Evolutionary conservation across 805 yeast species (phyloP).

Genomic region (Brettanomyces nanus): DNA sequence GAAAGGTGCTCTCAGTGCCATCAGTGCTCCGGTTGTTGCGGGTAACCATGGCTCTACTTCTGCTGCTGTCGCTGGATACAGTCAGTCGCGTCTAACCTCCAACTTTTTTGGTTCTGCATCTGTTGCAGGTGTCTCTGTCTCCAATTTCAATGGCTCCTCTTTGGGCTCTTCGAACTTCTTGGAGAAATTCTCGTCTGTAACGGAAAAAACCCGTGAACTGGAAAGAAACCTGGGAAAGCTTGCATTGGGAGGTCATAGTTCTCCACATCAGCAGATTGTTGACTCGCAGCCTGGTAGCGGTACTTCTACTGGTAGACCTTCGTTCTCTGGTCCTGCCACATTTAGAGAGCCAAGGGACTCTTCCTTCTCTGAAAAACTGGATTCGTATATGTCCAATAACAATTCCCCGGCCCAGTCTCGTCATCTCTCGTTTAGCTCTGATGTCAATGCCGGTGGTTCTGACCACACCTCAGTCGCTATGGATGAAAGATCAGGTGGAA

Average conservation of each 20-base stretch:
- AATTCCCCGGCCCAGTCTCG: constrained; percentile 22
- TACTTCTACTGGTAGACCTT: neutral
- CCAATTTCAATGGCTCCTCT: constrained; percentile 16
- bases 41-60: constrained; percentile 3
- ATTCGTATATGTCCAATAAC: constrained; percentile 34
- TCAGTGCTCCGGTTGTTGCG: constrained; percentile 22
- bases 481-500: constrained; percentile 28
- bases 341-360: constrained; percentile 31
- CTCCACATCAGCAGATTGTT: constrained; percentile 6
- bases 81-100: constrained; percentile 25
- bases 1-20: constrained; percentile 25
- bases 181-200: constrained; percentile 56
- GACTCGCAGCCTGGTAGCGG: constrained; percentile 11
- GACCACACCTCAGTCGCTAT: constrained; percentile 27
- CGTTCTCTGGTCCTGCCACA: constrained; percentile 26
- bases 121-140: constrained; percentile 37
- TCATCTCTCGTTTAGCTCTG: constrained; percentile 24
- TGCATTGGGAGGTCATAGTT: constrained; percentile 16
- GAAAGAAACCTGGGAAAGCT: constrained; percentile 41
- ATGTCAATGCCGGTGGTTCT: constrained; percentile 15
- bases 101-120: constrained; percentile 52
- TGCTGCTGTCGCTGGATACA: constrained; percentile 10
- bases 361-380: constrained; percentile 56
- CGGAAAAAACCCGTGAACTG: constrained; percentile 62
- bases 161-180: constrained; percentile 36